These are phyloP conservation scores for Metarhizium anisopliae DNA, from an alignment of 2,329 filamentous ascomycete species.

Conservation along the genomic window DNA sequence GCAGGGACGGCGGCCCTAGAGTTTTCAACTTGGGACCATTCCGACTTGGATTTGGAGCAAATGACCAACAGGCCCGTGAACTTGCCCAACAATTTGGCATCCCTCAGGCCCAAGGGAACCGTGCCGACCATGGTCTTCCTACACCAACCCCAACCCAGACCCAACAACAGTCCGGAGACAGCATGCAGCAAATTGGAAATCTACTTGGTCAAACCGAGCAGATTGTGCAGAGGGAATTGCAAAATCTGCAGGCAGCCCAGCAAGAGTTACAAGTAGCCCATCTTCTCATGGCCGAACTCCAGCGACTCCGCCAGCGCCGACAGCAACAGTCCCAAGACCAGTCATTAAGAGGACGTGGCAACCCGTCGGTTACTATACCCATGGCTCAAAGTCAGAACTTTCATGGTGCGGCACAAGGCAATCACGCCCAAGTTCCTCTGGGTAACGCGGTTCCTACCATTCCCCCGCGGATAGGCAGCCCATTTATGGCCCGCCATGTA, in stretches of 20 bases:
- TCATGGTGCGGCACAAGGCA: constrained; percentile 11
- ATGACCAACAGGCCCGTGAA: constrained; percentile 55
- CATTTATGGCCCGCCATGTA: constrained; percentile 39
- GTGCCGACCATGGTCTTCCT: constrained; percentile 9
- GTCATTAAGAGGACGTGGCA: constrained; percentile 11
- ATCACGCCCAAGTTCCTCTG: constrained; percentile 10
- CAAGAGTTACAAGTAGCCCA: constrained; percentile 63
- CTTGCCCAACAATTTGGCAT: constrained; percentile 55
- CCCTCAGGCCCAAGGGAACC: constrained; percentile 20
- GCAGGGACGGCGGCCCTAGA: constrained; percentile 35
- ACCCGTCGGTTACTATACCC: constrained; percentile 2
- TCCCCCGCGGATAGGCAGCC: constrained; percentile 28
- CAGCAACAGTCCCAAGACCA: constrained; percentile 23
- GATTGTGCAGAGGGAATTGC: constrained; percentile 59
- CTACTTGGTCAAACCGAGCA: constrained; percentile 60
- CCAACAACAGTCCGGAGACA: constrained; percentile 16
- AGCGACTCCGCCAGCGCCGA: constrained; percentile 49
- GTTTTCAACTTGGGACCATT: constrained; percentile 69
- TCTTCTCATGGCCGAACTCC: constrained; percentile 57
- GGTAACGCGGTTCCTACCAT: constrained; percentile 15
- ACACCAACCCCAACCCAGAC: constrained; percentile 11
- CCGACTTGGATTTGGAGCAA: constrained; percentile 69
- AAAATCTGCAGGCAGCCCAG: constrained; percentile 51
- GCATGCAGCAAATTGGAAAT: constrained; percentile 39
- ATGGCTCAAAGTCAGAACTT: constrained; percentile 10